phyloP scores from a whole-genome alignment of 2,329 filamentous ascomycete species.

The Diaporthe aspalathi region DNA sequence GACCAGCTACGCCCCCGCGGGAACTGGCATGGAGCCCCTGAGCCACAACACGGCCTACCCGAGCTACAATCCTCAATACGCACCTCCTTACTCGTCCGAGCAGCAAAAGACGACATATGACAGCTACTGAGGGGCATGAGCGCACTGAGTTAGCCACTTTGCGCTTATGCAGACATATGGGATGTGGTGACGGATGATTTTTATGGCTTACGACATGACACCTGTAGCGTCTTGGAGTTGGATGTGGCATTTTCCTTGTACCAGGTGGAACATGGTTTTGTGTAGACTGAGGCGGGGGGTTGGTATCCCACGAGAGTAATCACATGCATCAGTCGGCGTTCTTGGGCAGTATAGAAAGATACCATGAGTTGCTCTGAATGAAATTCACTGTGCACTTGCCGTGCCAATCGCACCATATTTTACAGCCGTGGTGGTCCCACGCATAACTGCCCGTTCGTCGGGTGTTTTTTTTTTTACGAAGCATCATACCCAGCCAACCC shows the following conservation, averaged over 20 bases:
- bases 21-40: slow-evolving; percentile 4
- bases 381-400: no score
- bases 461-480: not conserved
- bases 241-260: not conserved
- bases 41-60: slow-evolving; percentile 2
- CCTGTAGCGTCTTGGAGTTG: slow-evolving; percentile 1
- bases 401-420: no score
- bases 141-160: no score
- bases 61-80: not conserved
- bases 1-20: slow-evolving; percentile 39
- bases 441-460: not conserved
- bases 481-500: not conserved
- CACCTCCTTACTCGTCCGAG: not conserved
- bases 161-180: not conserved
- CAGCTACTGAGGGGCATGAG: slow-evolving; percentile 8
- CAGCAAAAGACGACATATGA: not conserved
- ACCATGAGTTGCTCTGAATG: slow-evolving; percentile 11
- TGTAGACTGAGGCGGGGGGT: not conserved
- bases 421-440: no score
- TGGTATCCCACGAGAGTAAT: not conserved
- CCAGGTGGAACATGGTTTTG: not conserved
- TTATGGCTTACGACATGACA: not conserved
- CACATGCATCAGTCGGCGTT: not conserved
- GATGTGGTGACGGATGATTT: not conserved
- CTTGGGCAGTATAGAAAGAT: slow-evolving; percentile 7